Conservation (phyloP, 805 yeast genomes). For the Spencermartinsiella europaea region DNA sequence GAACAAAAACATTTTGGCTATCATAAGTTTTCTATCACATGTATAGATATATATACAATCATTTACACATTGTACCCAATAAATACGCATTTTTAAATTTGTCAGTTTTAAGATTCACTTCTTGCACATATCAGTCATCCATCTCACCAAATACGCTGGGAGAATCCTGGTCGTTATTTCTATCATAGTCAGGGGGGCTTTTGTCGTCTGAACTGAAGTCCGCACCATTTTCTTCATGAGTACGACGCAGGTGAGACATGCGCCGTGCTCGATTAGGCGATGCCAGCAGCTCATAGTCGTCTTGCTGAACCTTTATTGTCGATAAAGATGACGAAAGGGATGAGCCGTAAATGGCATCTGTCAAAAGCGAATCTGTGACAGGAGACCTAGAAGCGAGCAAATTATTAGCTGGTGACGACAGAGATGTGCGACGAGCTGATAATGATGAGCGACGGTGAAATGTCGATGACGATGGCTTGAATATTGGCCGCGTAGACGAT, state of each 20-base stretch:
- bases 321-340: constrained; percentile 3
- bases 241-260: constrained; percentile 19
- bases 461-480: constrained; percentile 8
- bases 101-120: too few species aligned
- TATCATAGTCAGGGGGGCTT: constrained; percentile 21
- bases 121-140: constrained; percentile 30
- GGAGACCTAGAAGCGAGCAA: constrained; percentile 14
- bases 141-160: constrained; percentile 36
- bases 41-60: not conserved
- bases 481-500: constrained; percentile 15
- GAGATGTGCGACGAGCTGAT: constrained; percentile 17
- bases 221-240: constrained; percentile 9
- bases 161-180: constrained; percentile 25
- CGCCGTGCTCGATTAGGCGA: constrained; percentile 20
- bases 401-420: constrained; percentile 5
- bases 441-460: constrained; percentile 12
- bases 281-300: constrained; percentile 19
- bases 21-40: not conserved
- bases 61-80: too few species aligned
- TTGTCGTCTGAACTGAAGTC: constrained; percentile 3
- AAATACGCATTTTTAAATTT: not conserved
- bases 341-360: not conserved
- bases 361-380: constrained; percentile 17
- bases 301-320: constrained; percentile 2
- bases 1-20: not conserved